Evolutionary conservation across 1,284 basidiomycete genomes (phyloP), one percentile per base, ranked within the genome.

Genomic region (Malassezia japonica): DNA sequence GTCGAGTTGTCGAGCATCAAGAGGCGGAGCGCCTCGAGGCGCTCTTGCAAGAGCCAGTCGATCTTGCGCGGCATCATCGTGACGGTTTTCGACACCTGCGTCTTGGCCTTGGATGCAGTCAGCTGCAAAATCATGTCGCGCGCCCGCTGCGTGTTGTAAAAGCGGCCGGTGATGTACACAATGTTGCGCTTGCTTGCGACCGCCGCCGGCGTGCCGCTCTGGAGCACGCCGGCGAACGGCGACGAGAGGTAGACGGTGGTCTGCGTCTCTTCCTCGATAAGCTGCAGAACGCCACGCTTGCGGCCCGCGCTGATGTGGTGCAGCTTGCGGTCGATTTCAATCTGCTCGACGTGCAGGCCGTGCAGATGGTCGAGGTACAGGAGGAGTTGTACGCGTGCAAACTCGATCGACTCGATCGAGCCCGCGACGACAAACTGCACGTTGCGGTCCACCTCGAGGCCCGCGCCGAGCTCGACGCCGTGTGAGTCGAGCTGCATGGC

Each of bases 1-100:
- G 92, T 94, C 32, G 87, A 87, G 62, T 95, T 95, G 77, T 96
- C 92, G 65, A 83, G 83, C 90, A 95, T 95, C 71, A 91, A 82
- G 20, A 82, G 79, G 73, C 84, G 87, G 61, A 96, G 77, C 61
- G 94, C 89, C 51, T 95, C 91, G 27, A 86, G 79, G 35, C 86
- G 83, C 74, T 98, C 89, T 16, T 85, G 85, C 50, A 96, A 82
- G 81, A 98, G 85, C 91, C 92, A 96, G 71, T 98, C 92, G 60
- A 98, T 79, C 75, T 98, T 98, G 59, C 92, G 84, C 32, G 94
- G 92, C 25, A 95, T 79, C 56, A 96, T 85, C 10, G 88, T 86
- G 4, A 88, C 89, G 70, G 96, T 90, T 57, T 90, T 79, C 16
- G 90, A 91, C 54, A 95, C 85, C 59, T 94, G 82, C 44, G 82